Evolutionary conservation across 495 filamentous ascomycete genomes (phyloP).

Genomic region (Cudoniella acicularis): DNA sequence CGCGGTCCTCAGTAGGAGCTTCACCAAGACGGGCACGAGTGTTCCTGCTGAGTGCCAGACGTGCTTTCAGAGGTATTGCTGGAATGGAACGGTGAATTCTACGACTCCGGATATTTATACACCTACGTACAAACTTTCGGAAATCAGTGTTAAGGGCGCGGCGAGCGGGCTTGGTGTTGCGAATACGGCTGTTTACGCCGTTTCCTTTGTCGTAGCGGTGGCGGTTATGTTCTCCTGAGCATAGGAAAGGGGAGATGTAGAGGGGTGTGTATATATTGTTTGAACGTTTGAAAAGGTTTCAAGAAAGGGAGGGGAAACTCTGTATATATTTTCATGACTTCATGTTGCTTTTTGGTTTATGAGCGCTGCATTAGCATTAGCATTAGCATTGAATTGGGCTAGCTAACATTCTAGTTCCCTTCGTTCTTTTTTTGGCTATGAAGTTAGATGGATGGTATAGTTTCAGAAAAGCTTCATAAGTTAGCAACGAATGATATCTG

Average conservation of each 20-base stretch:
- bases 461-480: too few species aligned
- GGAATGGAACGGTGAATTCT: slow-evolving; percentile 66
- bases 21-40: slow-evolving; percentile 59
- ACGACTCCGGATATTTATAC: slow-evolving; percentile 25
- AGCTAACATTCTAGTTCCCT: too few species aligned
- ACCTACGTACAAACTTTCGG: slow-evolving; percentile 15
- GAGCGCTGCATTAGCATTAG: too few species aligned
- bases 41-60: slow-evolving; percentile 63
- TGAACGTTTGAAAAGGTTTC: too few species aligned
- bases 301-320: too few species aligned
- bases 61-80: slow-evolving; percentile 85
- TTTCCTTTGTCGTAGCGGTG: neutral
- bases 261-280: neutral
- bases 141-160: slow-evolving; percentile 2
- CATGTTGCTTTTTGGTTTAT: too few species aligned
- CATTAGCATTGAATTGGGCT: too few species aligned
- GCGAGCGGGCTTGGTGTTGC: neutral
- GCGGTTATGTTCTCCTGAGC: neutral
- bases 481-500: too few species aligned
- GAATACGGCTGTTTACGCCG: neutral
- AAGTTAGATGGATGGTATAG: too few species aligned
- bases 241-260: neutral
- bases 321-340: too few species aligned
- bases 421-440: too few species aligned
- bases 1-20: slow-evolving; percentile 74